These are phyloP conservation scores for Psilocybe cyanescens DNA, from an alignment of 768 basidiomycete genomes.

Conservation along the genomic window DNA sequence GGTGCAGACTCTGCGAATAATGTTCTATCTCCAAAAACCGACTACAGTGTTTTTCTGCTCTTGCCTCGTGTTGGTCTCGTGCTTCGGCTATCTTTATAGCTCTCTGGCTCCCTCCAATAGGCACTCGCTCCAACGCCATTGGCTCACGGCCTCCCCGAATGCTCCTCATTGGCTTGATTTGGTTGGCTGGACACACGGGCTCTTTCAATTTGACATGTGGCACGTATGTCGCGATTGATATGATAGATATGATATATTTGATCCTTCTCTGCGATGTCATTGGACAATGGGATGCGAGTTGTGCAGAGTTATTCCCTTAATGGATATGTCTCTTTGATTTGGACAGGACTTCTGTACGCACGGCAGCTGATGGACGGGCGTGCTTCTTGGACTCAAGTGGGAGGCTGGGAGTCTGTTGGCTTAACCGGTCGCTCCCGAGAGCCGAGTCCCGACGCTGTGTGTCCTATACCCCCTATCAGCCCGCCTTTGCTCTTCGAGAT, in stretches of 20 bases:
- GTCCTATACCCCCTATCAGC: not conserved
- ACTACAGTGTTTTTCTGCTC: not conserved
- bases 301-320: not conserved
- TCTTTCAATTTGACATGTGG: not conserved
- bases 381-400: not conserved
- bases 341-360: not conserved
- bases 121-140: not conserved
- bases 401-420: not conserved
- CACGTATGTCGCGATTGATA: not conserved
- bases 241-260: not conserved
- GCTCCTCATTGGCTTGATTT: not conserved
- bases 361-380: not conserved
- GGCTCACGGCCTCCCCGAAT: not conserved
- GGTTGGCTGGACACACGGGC: not conserved
- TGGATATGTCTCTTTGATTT: not conserved
- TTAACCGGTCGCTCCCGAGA: not conserved
- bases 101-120: not conserved
- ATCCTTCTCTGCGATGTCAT: not conserved
- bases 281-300: not conserved
- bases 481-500: not conserved
- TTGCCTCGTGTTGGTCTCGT: not conserved
- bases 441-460: slow-evolving; percentile 1
- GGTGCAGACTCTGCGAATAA: not conserved
- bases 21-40: not conserved
- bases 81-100: not conserved